A percentile compares a stretch with the other conserved stretches of the same genome.
Evolutionary conservation across 2,329 filamentous ascomycete species (phyloP).

Genomic region (Colletotrichum sp.): DNA sequence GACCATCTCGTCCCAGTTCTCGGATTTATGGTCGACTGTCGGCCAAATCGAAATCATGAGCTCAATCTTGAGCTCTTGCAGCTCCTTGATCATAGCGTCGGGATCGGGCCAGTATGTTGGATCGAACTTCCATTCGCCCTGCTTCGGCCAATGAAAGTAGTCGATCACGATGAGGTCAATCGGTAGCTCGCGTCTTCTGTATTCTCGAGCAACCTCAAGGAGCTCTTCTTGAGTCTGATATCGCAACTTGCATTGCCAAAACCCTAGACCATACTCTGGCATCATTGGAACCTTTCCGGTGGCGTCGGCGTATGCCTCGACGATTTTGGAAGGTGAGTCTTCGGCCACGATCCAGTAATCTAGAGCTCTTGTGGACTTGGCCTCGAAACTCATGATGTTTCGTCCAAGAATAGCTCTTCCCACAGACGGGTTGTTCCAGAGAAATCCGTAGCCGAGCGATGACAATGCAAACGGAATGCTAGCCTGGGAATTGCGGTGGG

Average conservation of each 20-base stretch:
- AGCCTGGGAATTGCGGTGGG: slow-evolving; percentile 68
- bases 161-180: slow-evolving; percentile 68
- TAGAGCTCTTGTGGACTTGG: slow-evolving; percentile 56
- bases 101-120: slow-evolving; percentile 69
- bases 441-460: slow-evolving; percentile 61
- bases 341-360: slow-evolving; percentile 68
- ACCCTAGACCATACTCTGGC: slow-evolving; percentile 68
- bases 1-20: slow-evolving; percentile 35
- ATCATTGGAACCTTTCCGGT: slow-evolving; percentile 67
- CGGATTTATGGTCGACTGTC: slow-evolving; percentile 44
- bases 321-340: slow-evolving; percentile 56
- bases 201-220: slow-evolving; percentile 60
- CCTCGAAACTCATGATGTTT: slow-evolving; percentile 65
- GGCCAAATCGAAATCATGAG: slow-evolving; percentile 76
- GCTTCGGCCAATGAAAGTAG: slow-evolving; percentile 68
- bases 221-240: slow-evolving; percentile 69
- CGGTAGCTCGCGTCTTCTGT: slow-evolving; percentile 55
- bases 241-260: slow-evolving; percentile 69
- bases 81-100: slow-evolving; percentile 67
- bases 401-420: slow-evolving; percentile 63
- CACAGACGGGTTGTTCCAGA: slow-evolving; percentile 68
- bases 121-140: slow-evolving; percentile 74
- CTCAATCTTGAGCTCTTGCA: slow-evolving; percentile 63
- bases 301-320: slow-evolving; percentile 55
- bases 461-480: slow-evolving; percentile 65